A percentile compares a stretch with the other conserved stretches of the same genome.
Evolutionary conservation across 2,329 filamentous ascomycete species (phyloP).

Genomic region (Seiridium unicorne): DNA sequence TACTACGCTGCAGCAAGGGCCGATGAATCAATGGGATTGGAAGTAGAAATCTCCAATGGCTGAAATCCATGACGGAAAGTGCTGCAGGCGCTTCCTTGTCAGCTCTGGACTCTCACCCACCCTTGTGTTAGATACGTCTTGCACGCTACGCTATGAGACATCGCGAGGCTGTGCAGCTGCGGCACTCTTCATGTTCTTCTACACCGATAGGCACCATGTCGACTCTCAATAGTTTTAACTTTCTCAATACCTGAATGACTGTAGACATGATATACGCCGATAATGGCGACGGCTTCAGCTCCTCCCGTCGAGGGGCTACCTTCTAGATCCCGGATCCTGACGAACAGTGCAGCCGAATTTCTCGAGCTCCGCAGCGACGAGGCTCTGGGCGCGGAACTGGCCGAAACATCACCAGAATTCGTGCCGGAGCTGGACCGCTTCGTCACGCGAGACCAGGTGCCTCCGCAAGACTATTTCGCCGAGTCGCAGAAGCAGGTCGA

Average conservation of each 20-base stretch:
- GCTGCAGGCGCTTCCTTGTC: too few relatives aligned
- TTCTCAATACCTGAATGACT: too few relatives aligned
- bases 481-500: constrained; percentile 12
- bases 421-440: constrained; percentile 8
- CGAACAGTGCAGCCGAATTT: constrained; percentile 15
- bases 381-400: constrained; percentile 11
- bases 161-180: background rate
- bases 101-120: too few relatives aligned
- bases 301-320: background rate
- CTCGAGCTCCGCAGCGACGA: constrained; percentile 11
- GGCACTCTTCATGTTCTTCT: too few relatives aligned
- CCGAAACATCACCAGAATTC: constrained; percentile 11
- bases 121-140: too few relatives aligned
- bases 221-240: too few relatives aligned
- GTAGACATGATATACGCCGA: too few relatives aligned
- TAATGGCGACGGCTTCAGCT: background rate
- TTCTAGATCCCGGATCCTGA: constrained; percentile 4
- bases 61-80: too few relatives aligned
- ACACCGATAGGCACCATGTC: too few relatives aligned
- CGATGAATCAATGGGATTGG: too few relatives aligned
- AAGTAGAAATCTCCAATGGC: too few relatives aligned
- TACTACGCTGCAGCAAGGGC: background rate
- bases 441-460: background rate
- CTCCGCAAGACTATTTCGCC: constrained; percentile 8
- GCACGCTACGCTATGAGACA: background rate